Evolutionary conservation across 345 rosid genomes (phyloP).

Genomic region (Lepidium didymum): DNA sequence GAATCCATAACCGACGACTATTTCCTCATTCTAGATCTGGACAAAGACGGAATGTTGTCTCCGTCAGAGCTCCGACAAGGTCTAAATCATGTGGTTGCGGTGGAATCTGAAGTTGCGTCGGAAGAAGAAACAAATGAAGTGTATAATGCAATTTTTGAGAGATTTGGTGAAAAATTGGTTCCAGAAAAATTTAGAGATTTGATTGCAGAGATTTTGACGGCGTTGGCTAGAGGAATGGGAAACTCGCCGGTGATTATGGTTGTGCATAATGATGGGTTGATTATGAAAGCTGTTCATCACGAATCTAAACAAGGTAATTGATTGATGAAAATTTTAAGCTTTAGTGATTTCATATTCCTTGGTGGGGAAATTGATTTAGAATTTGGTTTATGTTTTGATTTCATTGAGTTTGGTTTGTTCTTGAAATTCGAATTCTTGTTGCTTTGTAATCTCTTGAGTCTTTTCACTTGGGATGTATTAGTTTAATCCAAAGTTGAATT

Average conservation of each 20-base stretch:
- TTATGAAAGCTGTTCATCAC: constrained; percentile 48
- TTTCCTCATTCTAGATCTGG: constrained; percentile 33
- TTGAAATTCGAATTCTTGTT: not conserved
- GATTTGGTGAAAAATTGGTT: constrained; percentile 36
- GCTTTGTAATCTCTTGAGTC: not conserved
- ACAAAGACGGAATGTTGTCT: constrained; percentile 34
- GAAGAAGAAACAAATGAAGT: constrained; percentile 14
- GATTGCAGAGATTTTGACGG: constrained; percentile 41
- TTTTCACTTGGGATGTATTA: not conserved
- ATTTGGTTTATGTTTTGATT: not conserved
- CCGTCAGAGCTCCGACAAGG: constrained; percentile 32
- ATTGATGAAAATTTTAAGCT: not conserved
- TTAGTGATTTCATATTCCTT: not conserved
- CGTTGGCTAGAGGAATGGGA: constrained; percentile 49
- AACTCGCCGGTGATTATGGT: constrained; percentile 35
- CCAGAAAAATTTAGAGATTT: constrained; percentile 20
- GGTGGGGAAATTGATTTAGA: not conserved
- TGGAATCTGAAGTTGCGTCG: constrained; percentile 23
- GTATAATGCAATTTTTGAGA: constrained; percentile 33
- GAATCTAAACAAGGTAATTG: constrained; percentile 20
- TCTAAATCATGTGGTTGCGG: constrained; percentile 24
- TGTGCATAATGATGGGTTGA: constrained; percentile 39
- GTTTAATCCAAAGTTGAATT: not conserved
- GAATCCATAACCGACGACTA: constrained; percentile 23
- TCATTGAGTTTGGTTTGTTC: not conserved